Base-by-base conservation (phyloP, 2,329 filamentous ascomycete species). In the Teratosphaeria destructans region DNA sequence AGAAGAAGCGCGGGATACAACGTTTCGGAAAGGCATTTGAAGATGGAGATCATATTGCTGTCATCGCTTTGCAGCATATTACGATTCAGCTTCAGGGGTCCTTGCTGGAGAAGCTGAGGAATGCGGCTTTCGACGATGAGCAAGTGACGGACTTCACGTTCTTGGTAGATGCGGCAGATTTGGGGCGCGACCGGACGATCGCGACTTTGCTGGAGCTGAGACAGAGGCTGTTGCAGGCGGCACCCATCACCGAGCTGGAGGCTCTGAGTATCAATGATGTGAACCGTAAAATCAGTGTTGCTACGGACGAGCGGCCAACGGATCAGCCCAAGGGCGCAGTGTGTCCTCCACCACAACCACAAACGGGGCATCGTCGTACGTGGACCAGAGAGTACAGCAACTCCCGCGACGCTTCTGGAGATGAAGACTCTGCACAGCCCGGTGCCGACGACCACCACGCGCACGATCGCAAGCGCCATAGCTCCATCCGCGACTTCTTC, bases 1-100 rank as follows among this genome's bases (percentile, higher is more conserved):
- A 71, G 61, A 67, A 67, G 62, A 61, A 67, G 55, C 59, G 66
- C n/a, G 70, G 70, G 14, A 56, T 71, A 35, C 59, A 60, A 14
- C 61, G 68, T 4, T 71, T 71, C 34, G 70, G 70, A 6, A 62
- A 64, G 52, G 65, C 63, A 8, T 72, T 72, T 57, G 66, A 70
- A 47, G 56, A 65, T 16, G 70, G 70, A n/a, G 70, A 72, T 59
- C 59, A 67, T 37, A 61, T 68, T 8, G 67, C 68, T 14, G 64
- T 72, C 52, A 69, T 69, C 10, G 64, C 68, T 43, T 60, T 72
- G 58, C 69, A 70, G 63, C 62, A 67, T 54, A 67, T 72, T 57
- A 68, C 66, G 1, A 70, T 71, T 23, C 63, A 70, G 55, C 59
- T 72, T 52, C 68, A 71, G 56, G 60, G 62, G 14, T 66, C 61